A percentile compares a stretch with the other conserved stretches of the same genome.
These are phyloP conservation scores for Cercospora citrullina DNA, from an alignment of 2,329 filamentous ascomycete species.

Conservation along the genomic window DNA sequence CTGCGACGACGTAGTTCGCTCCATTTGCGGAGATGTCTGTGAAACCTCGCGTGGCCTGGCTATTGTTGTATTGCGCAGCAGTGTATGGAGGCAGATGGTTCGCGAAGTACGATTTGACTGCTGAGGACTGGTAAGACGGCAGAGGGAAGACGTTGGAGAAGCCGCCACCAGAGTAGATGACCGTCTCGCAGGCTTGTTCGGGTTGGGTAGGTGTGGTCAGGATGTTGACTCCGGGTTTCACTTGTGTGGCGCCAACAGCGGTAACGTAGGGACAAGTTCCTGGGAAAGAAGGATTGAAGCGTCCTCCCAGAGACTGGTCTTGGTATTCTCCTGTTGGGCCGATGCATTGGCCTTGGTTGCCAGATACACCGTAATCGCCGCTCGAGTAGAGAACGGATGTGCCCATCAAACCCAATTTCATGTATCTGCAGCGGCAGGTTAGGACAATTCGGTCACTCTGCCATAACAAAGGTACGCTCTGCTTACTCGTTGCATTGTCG, in stretches of 20 bases:
- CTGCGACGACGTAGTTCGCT: conserved; percentile 42
- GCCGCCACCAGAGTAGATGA: conserved; percentile 50
- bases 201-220: conserved; percentile 33
- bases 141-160: conserved; percentile 53
- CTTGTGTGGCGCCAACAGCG: conserved; percentile 53
- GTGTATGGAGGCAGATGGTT: conserved; percentile 40
- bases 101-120: conserved; percentile 45
- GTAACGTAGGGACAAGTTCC: conserved; percentile 37
- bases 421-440: conserved; percentile 32
- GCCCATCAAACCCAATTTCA: conserved; percentile 55
- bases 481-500: conserved; percentile 55
- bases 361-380: conserved; percentile 49
- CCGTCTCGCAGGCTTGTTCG: conserved; percentile 50
- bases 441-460: not conserved
- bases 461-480: not conserved
- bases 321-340: conserved; percentile 30
- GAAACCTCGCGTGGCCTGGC: conserved; percentile 23
- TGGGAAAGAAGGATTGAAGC: conserved; percentile 53
- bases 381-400: conserved; percentile 54
- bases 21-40: conserved; percentile 42
- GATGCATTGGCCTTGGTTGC: conserved; percentile 27
- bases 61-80: conserved; percentile 25
- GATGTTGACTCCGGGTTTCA: conserved; percentile 27
- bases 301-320: conserved; percentile 31
- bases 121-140: conserved; percentile 50